Evolutionary conservation across 768 basidiomycete genomes (phyloP), one percentile per base, ranked within the genome.

Genomic region (Xerocomellus dryophilus): DNA sequence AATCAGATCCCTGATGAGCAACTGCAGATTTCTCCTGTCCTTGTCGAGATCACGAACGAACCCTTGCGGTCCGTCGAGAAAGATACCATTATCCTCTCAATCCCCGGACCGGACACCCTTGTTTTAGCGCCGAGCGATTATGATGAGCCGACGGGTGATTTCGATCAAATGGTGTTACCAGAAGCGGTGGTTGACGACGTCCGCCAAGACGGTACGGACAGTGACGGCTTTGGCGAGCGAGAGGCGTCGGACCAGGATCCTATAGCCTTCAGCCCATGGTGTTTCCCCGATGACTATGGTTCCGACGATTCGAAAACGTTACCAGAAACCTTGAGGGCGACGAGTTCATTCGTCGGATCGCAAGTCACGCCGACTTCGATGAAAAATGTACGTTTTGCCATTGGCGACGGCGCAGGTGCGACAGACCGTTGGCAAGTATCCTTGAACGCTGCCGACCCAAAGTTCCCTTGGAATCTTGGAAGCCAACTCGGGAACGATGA

Each of bases 361-460:
- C 50, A 55, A 36, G 41, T 40, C 12, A 38, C 23, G 8, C 9
- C 44, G 8, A 20, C 31, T n/a, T 5, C 8, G 5, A 6, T 21
- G 38, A 47, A 52, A 42, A 47, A 32, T 25, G 54, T 50, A n/a
- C 47, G 39, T 44, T 50, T 52, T 14, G 23, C 27, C 7, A 27
- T 32, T 20, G 29, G 21, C 9, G 36, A 48, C 21, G 42, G 39
- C 4, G 20, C 21, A 15, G 34, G 15, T 23, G 18, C 17, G 6
- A 45, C 29, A 21, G 46, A 31, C n/a, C 12, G 4, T 25, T 17
- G 1, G 39, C 38, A 53, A 31, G 8, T 17, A 23, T 9, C 43
- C 18, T 29, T 14, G 18, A n/a, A 12, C 10, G 10, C 18, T 23
- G 10, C 40, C 20, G 17, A 20, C n/a, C 3, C 17, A 4, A 39